phyloP scores from a whole-genome alignment of 768 basidiomycete species.

The Lactarius trivialis region DNA sequence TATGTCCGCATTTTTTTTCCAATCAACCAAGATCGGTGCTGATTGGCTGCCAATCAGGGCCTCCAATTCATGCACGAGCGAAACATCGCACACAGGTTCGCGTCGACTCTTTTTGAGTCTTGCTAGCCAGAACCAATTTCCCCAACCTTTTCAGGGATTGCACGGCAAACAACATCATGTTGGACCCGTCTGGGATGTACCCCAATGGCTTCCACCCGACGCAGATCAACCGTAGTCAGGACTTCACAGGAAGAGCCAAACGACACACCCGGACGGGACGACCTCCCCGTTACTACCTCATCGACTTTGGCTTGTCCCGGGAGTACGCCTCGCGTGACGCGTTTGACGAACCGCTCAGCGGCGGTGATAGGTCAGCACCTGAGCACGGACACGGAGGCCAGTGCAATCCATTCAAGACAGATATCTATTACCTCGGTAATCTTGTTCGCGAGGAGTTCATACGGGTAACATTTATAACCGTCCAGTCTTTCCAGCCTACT shows the following conservation, averaged over 20 bases:
- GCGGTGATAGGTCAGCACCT: constrained; percentile 27
- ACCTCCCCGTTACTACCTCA: constrained; percentile 28
- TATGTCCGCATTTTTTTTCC: background rate
- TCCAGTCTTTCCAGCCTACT: background rate
- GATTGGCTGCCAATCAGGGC: constrained; percentile 15
- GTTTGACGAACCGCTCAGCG: constrained; percentile 22
- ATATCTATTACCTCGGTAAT: constrained; percentile 27
- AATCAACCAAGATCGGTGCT: background rate
- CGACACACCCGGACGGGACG: constrained; percentile 25
- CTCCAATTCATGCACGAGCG: constrained; percentile 25
- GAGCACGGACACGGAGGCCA: constrained; percentile 18
- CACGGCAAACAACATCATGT: constrained; percentile 17
- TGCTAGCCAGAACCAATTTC: background rate
- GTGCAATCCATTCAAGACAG: constrained; percentile 26
- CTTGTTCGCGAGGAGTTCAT: constrained; percentile 23
- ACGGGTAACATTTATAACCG: constrained; percentile 10
- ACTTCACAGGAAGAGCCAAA: constrained; percentile 15
- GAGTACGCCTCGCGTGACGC: constrained; percentile 19
- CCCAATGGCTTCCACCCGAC: constrained; percentile 14
- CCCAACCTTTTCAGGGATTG: constrained; percentile 5
- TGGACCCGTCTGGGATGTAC: constrained; percentile 15
- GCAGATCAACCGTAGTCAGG: background rate
- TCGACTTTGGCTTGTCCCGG: constrained; percentile 29
- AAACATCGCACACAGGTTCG: constrained; percentile 25
- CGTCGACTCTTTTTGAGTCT: background rate